Evolutionary conservation across 2,329 filamentous ascomycete genomes (phyloP).

Genomic region (Diaporthe humulicola): DNA sequence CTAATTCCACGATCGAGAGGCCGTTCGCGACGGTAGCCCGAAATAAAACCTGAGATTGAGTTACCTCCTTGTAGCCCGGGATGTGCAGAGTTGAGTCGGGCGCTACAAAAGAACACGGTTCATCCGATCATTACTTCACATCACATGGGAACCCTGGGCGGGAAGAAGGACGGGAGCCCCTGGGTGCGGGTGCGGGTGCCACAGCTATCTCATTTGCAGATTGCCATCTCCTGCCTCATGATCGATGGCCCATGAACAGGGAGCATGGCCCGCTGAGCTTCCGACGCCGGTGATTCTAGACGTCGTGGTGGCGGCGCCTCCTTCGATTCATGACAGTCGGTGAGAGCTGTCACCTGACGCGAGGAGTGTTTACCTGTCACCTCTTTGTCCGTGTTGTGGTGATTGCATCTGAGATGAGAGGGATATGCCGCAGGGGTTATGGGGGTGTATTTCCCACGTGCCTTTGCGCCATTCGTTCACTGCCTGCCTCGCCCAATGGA

Average conservation of each 20-base stretch:
- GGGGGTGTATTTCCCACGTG: neutral
- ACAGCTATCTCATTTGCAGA: neutral
- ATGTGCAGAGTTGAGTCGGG: neutral
- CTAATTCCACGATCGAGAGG: neutral
- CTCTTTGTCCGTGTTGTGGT: neutral
- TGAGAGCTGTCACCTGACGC: conserved; percentile 8
- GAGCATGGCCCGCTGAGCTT: neutral
- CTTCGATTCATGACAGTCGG: neutral
- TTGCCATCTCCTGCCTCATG: neutral
- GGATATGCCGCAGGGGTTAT: neutral
- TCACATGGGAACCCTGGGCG: conserved; percentile 25
- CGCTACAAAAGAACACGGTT: conserved; percentile 16
- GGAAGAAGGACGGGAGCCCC: neutral
- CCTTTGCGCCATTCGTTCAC: conserved; percentile 1
- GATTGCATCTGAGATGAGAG: neutral
- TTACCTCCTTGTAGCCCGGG: neutral
- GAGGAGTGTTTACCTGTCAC: neutral
- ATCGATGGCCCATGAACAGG: neutral
- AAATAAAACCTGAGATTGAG: neutral
- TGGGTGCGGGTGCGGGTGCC: neutral
- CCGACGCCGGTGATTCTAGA: neutral
- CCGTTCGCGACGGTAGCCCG: neutral
- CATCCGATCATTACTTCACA: conserved; percentile 5
- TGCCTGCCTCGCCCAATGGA: neutral
- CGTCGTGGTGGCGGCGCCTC: neutral